phyloP scores from a whole-genome alignment of 2,329 filamentous ascomycete species.

The Apiospora rasikravindrae region DNA sequence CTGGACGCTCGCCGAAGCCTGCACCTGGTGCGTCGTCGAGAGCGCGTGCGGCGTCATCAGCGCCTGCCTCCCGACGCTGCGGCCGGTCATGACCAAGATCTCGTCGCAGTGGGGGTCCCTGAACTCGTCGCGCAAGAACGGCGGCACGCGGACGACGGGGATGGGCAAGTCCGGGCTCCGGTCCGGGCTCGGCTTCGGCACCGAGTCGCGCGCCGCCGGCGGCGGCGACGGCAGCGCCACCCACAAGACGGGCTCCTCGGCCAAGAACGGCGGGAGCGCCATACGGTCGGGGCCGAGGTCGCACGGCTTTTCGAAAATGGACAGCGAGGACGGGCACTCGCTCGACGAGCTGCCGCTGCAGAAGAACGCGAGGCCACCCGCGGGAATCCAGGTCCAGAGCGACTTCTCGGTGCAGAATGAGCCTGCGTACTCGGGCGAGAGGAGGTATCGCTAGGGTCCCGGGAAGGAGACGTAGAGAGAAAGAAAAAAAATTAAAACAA shows the following conservation, averaged over 20 bases:
- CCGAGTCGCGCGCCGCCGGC: conserved; percentile 11
- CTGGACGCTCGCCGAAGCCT: conserved; percentile 36
- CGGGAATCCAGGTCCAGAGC: conserved; percentile 9
- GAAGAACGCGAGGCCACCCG: not conserved
- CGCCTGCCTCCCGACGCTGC: conserved; percentile 49
- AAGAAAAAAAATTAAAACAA: not conserved
- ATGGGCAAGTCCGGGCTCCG: not conserved
- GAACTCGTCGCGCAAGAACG: not conserved
- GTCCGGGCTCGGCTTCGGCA: not conserved
- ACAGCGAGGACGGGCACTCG: not conserved
- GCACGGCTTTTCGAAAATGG: not conserved
- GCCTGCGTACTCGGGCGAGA: not conserved
- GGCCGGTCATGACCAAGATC: conserved; percentile 32
- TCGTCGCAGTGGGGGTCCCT: not conserved
- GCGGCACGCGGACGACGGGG: not conserved
- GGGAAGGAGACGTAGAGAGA: too few relatives aligned
- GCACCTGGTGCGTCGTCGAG: conserved; percentile 42
- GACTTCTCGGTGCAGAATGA: not conserved
- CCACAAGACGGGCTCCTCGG: too few relatives aligned
- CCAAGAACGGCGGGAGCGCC: not conserved
- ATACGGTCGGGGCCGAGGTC: not conserved
- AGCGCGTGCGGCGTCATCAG: conserved; percentile 44
- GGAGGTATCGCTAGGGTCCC: not conserved
- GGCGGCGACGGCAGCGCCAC: not conserved
- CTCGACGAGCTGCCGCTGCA: not conserved